Percentiles rank a stretch among this genome's conserved stretches.
These are phyloP conservation scores for Massarina eburnea DNA, from an alignment of 2,329 filamentous ascomycete genomes.

Conservation along the genomic window DNA sequence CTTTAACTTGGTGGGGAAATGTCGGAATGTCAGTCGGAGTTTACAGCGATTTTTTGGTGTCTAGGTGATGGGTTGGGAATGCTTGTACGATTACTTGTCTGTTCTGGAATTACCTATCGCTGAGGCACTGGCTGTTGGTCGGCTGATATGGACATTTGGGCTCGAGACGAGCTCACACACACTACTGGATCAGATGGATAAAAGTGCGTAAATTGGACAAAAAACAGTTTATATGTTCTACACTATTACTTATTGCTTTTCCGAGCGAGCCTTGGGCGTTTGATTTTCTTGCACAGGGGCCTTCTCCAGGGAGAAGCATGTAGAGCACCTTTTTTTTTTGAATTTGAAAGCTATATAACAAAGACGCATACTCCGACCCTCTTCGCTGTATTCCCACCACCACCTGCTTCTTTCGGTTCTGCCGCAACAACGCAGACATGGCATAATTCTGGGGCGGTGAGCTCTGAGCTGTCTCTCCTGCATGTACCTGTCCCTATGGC, in stretches of 20 bases:
- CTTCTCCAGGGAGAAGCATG: too few species aligned
- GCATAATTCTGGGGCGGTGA: neutral
- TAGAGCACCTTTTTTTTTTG: too few species aligned
- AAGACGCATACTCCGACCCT: too few species aligned
- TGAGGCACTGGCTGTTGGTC: constrained; percentile 34
- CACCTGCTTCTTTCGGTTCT: too few species aligned
- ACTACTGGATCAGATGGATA: constrained; percentile 9
- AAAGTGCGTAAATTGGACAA: constrained; percentile 34
- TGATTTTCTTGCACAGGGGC: neutral
- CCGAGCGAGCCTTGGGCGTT: neutral
- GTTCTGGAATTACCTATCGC: constrained; percentile 28
- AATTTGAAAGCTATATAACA: too few species aligned
- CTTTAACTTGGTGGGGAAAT: constrained; percentile 18
- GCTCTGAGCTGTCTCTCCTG: neutral
- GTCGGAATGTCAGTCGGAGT: constrained; percentile 27
- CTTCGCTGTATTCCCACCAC: too few species aligned
- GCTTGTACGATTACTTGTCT: constrained; percentile 21
- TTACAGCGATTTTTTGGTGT: constrained; percentile 29
- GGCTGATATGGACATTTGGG: constrained; percentile 15
- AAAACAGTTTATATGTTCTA: constrained; percentile 23
- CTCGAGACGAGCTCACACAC: neutral
- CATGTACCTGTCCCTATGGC: neutral
- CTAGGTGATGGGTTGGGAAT: constrained; percentile 15
- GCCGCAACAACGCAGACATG: too few species aligned
- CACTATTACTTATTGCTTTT: neutral